These are phyloP conservation scores for Stereocaulon alpinum DNA, from an alignment of 495 filamentous ascomycete species.

Conservation along the genomic window DNA sequence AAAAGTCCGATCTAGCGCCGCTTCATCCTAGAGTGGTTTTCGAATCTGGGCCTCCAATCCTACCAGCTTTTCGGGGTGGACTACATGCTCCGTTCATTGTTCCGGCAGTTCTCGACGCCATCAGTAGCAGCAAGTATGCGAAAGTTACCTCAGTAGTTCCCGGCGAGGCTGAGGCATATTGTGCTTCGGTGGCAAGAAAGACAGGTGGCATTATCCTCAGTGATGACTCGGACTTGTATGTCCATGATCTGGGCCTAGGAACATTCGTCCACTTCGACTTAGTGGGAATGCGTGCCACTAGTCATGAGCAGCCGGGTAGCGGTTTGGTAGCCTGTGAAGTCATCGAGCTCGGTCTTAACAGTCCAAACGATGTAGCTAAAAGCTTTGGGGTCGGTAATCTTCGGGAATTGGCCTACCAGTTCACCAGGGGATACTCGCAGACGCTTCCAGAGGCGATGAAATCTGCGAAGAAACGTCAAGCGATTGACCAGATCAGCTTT, in stretches of 20 bases:
- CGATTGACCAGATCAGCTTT: not conserved
- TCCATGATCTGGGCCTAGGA: constrained; percentile 53
- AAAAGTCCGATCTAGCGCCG: not conserved
- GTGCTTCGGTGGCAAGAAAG: constrained; percentile 44
- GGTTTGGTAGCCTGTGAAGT: not conserved
- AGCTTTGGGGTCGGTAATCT: constrained; percentile 32
- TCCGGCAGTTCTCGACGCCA: constrained; percentile 53
- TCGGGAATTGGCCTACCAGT: constrained; percentile 30
- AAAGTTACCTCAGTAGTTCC: constrained; percentile 45
- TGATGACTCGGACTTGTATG: constrained; percentile 64
- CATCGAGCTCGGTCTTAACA: constrained; percentile 32
- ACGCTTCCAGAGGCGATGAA: not conserved
- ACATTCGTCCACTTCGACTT: constrained; percentile 51
- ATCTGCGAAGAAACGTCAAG: not conserved
- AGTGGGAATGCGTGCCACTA: constrained; percentile 18
- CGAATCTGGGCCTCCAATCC: constrained; percentile 5
- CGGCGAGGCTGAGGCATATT: constrained; percentile 63
- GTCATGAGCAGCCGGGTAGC: constrained; percentile 3
- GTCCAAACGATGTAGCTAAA: constrained; percentile 28
- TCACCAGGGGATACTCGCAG: constrained; percentile 14
- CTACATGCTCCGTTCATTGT: constrained; percentile 58
- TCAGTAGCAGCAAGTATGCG: constrained; percentile 40
- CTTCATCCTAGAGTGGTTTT: not conserved
- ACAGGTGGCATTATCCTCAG: constrained; percentile 47
- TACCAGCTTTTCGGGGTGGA: constrained; percentile 23